These are phyloP conservation scores for Fusarium heterosporum DNA, from an alignment of 2,329 filamentous ascomycete genomes.

Conservation along the genomic window DNA sequence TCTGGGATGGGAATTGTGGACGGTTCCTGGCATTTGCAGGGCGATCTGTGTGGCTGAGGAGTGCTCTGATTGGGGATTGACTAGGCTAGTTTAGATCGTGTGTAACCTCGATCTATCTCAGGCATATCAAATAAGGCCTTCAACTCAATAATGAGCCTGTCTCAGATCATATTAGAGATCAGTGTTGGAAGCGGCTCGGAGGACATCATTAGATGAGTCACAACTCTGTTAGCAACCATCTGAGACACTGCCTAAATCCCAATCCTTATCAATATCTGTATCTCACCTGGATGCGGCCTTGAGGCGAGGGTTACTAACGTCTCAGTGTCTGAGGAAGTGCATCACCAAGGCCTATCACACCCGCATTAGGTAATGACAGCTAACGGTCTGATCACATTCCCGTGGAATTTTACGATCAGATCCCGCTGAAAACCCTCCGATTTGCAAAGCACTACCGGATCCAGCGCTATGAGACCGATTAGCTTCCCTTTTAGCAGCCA, in stretches of 20 bases:
- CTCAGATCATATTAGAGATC: not conserved
- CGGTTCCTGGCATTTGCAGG: not conserved
- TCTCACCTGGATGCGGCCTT: no score
- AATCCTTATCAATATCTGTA: not conserved
- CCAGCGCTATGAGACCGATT: not conserved
- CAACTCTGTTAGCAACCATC: not conserved
- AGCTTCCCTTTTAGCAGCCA: conserved; percentile 3
- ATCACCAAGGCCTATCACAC: not conserved
- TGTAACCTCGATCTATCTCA: not conserved
- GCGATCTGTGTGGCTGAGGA: not conserved
- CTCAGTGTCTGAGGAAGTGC: not conserved
- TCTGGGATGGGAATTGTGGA: not conserved
- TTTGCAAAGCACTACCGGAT: conserved; percentile 3
- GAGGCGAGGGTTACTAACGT: not conserved
- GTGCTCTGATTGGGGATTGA: not conserved
- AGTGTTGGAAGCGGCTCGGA: not conserved
- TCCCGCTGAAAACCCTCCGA: not conserved
- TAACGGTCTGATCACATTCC: not conserved
- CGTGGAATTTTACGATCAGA: not conserved
- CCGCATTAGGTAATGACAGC: not conserved
- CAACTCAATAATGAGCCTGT: not conserved
- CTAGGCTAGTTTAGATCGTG: not conserved
- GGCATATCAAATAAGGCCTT: no score
- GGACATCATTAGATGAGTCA: not conserved
- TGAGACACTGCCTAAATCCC: not conserved